Conservation (phyloP, 164 flowering plant species). For the Aristolochia fimbriata region DNA sequence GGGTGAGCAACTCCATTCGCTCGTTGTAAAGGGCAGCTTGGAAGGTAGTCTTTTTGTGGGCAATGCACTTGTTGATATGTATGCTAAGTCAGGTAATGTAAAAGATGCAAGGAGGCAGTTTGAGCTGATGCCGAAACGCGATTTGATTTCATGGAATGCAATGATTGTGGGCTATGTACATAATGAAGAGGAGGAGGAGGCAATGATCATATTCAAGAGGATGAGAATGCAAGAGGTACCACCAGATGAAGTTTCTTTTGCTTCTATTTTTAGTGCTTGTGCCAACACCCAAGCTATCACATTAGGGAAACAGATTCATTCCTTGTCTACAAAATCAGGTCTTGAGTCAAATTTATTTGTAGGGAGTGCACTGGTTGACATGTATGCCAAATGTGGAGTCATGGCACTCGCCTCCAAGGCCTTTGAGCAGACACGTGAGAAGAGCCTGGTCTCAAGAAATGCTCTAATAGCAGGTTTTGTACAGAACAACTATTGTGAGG, state of each 20-base stretch:
- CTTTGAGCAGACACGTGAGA: constrained; percentile 39
- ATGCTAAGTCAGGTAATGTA: constrained; percentile 70
- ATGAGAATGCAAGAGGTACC: constrained; percentile 41
- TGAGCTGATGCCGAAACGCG: constrained; percentile 43
- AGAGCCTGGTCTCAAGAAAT: constrained; percentile 61
- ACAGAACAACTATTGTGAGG: constrained; percentile 24
- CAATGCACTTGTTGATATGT: constrained; percentile 88
- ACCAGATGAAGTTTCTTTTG: constrained; percentile 77
- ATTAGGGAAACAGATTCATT: constrained; percentile 55
- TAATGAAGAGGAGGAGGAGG: constrained; percentile 50
- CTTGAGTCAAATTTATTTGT: constrained; percentile 54
- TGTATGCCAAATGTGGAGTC: constrained; percentile 77
- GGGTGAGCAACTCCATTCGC: constrained; percentile 73
- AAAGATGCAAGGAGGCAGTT: constrained; percentile 58
- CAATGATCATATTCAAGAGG: constrained; percentile 44
- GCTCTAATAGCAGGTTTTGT: constrained; percentile 70
- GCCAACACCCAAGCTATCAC: constrained; percentile 46
- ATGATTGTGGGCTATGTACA: constrained; percentile 80
- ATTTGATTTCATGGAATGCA: constrained; percentile 87
- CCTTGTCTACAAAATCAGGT: constrained; percentile 48
- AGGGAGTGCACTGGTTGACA: constrained; percentile 79
- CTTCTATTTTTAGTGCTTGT: constrained; percentile 73
- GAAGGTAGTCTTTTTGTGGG: constrained; percentile 54
- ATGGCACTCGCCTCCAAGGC: constrained; percentile 36
- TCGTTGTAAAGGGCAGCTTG: constrained; percentile 48